Evolutionary conservation across 805 yeast genomes (phyloP), one percentile per base, ranked within the genome.

Genomic region (Sungouiella thailandica): DNA sequence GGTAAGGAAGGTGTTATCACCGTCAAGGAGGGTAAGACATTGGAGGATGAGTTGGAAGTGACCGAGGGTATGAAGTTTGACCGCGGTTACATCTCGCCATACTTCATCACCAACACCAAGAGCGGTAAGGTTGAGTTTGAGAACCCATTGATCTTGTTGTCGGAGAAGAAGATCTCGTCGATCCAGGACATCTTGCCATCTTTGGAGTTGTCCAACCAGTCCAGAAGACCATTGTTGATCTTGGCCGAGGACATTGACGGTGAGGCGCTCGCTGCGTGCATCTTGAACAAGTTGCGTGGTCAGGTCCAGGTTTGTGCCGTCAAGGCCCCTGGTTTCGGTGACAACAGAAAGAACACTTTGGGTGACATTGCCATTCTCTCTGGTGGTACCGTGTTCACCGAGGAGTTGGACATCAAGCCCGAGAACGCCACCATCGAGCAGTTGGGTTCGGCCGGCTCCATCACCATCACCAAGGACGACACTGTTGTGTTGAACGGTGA

Each of bases 1-100:
- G 98, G 98, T 52, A 88, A 90, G 68, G 97, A 90, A 64, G 98
- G 98, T 73, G 97, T 90, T 44, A 89, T 90, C 62, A 90, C 97
- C 49, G 93, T 90, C 54, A 90, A 83, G 72, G 96, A 87, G 66
- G 97, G 97, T 52, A 89, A 87, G 74, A 93, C 97, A 50, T 72
- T 90, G 52, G 96, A 85, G 62, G 98, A 90, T 61, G 95, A 87
- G 64, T 78, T 90, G 52, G 97, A 89, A 68, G 94, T 90, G 41
- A 93, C 72, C 41, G 97, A 90, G 71, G 98, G 98, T 68, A 87
- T 90, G 95, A 81, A 90, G 69, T 90, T 93, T 58, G 96, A 88
- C 70, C 85, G 97, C 58, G 97, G 97, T 52, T 93, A 76, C 75
- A 86, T 90, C 57, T 86, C 96, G 28, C 97, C 97, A 30, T 89